Percentiles rank a stretch among this genome's conserved stretches.
Conservation (phyloP, 2,329 filamentous ascomycete species). For the Calonectria ilicicola region DNA sequence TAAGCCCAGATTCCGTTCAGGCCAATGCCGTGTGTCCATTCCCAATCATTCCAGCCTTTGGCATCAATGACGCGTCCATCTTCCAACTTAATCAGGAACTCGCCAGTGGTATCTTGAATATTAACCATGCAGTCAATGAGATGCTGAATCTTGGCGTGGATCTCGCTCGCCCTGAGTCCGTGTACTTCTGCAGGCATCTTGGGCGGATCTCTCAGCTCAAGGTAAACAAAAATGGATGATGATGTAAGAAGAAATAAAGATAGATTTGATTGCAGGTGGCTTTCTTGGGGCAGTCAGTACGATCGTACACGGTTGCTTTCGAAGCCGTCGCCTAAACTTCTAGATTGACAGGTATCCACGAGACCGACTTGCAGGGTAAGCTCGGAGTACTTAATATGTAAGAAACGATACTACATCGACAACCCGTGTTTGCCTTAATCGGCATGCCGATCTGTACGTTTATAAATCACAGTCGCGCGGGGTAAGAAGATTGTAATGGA, state of each 20-base stretch:
- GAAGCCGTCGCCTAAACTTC: too few relatives aligned
- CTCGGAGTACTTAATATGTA: neutral
- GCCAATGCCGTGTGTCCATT: constrained; percentile 85
- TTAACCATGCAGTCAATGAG: constrained; percentile 81
- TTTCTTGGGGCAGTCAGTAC: neutral
- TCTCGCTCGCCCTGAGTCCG: constrained; percentile 59
- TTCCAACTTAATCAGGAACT: constrained; percentile 77
- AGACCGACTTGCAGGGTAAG: neutral
- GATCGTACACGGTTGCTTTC: neutral
- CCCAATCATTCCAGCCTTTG: constrained; percentile 87
- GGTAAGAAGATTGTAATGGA: neutral
- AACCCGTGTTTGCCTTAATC: neutral
- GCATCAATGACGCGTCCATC: constrained; percentile 85
- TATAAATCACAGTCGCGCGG: neutral
- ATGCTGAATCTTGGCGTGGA: constrained; percentile 70
- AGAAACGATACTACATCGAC: neutral
- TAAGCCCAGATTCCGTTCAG: constrained; percentile 88
- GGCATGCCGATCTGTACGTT: neutral
- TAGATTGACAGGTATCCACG: too few relatives aligned
- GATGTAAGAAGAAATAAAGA: neutral
- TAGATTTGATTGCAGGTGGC: neutral
- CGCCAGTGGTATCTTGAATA: constrained; percentile 80
- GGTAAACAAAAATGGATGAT: neutral
- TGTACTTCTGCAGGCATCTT: constrained; percentile 51
- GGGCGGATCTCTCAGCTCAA: neutral